Evolutionary conservation across 805 yeast genomes (phyloP), one percentile per base, ranked within the genome.

Genomic region (Saccharomycopsis sp.): DNA sequence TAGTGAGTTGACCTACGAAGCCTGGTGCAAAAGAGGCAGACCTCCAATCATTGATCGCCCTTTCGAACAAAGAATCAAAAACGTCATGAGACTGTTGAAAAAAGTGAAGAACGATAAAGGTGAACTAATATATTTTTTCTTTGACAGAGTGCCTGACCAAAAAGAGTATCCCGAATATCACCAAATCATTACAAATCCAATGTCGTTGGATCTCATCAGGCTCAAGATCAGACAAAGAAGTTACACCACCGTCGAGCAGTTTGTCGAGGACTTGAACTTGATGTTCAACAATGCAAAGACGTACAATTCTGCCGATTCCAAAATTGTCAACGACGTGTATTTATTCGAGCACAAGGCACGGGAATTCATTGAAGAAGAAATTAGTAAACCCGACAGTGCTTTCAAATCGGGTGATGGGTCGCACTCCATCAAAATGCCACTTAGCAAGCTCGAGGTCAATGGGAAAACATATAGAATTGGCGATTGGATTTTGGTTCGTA

Each of bases 31-130:
- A 58, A 71, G 94, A 54, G 95, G 95, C 15, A 71, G 95, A 52
- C 95, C 96, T 4, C 95, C 95, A 2, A 80, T 85, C 42, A 85
- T 86, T 37, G 95, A 84, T 58, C 80, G 77, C 55, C 94, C 95
- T 4, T 88, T 81, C 59, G 96, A 92, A 60, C 86, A 86, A 55
- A 69, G 96, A 48, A 87, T 89, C 60, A 88, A 89, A 59, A 77
- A 85, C 50, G 78, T 92, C 29, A 63, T 92, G 67, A 76, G 94
- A 57, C 77, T 75, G 36, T 66, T 92, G 55, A 83, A 87, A 54
- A 83, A 83, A 54, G 78, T 81, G 45, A 71, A 74, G 34, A 77
- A 71, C 51, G 65, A 67, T 1, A 64, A 64, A 33, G 68, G 68
- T 9, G 63, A 69, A 18, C 63, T 71, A 26, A 61, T 83, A 32